Evolutionary conservation across 495 filamentous ascomycete genomes (phyloP), one percentile per base, ranked within the genome.

Genomic region (Letharia lupina): DNA sequence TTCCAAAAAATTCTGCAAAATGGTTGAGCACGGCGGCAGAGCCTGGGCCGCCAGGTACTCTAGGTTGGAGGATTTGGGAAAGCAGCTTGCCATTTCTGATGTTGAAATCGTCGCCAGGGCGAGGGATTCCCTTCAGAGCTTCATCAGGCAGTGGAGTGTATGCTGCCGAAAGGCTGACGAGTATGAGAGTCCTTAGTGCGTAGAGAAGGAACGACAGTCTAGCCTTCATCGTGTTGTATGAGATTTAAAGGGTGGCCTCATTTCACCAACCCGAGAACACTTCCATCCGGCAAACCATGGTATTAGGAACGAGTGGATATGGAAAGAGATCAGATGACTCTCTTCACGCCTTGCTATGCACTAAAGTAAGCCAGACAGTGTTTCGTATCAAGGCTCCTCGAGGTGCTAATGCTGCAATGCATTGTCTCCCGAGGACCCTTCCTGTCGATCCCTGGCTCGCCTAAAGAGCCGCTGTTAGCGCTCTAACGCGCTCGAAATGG

Each of bases 51-150:
- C 93, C 94, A 35, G 94, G 87, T 39, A 98, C 93, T 63, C 94
- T 90, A 40, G 93, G 88, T 33, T 84, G 85, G n/a, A 98, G 83
- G 67, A 98, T 93, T 2, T 93, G 94, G 2, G 93, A 80, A n/a
- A 98, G 82, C 31, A 98, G 79, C 10, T 81, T 77, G 63, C 91
- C 89, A 61, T 78, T 81, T 58, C 87, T 73, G 71, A 93, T 89
- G 75, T 98, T 82, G 74, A 97, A 94, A 78, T 96, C 93, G 41
- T 82, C 67, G 63, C 83, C 84, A 2, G 89, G 87, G 20, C 83
- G 83, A 3, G 90, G 89, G 6, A 98, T 78, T 47, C 75, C 73
- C 47, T 77, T 78, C 18, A 98, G 80, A 28, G 87, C 86, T 54
- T 84, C 77, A 69, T 93, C 86, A 16, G 93, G 90, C 63, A 96